Base-by-base conservation (phyloP, 257 asterid genomes). In the Gentiana dahurica region DNA sequence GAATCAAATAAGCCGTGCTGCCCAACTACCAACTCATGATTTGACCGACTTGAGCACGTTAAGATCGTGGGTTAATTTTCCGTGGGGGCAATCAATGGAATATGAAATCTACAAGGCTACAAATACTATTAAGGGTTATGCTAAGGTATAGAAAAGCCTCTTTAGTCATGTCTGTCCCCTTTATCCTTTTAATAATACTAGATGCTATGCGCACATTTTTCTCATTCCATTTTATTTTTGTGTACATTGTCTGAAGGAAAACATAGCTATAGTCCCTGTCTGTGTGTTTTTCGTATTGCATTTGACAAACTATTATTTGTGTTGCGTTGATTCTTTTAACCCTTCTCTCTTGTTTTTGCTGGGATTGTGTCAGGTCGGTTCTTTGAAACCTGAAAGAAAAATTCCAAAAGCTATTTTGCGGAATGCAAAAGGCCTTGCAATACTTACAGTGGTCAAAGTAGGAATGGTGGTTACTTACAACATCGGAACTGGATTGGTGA, bases 61-160 rank as follows among this genome's bases (percentile, higher is more conserved):
- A 66, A 80, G 99, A 75, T 92, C 99, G 43, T 92, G 99, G 99
- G 83, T 92, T 47, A 92, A 92, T 73, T 88, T 92, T 62, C 99
- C 99, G 0, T 92, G 97, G 99, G 97, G 97, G 24, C 99, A 92
- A 74, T 76, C 99, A 6, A 85, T 92, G 99, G 99, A 92, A 68
- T 67, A 83, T 45, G 99, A 92, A 78, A 92, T 88, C 57, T 92
- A 92, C 74, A 88, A 92, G 85, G 95, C 99, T 58, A 74, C 97
- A 45, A 92, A 88, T 80, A 77, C 84, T 32, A 78, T 92, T 52
- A 83, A 82, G 59, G 74, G 91, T 53, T 92, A 92, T 69, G 65
- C 77, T 37, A 78, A 59, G 94, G 98, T 92, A 67, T 68, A 73
- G 44, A 12, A 34, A 45, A 38, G 55, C 46, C 54, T 54, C 37